These are phyloP conservation scores for Cyclaneusma minus DNA, from an alignment of 2,329 filamentous ascomycete species.

Conservation along the genomic window DNA sequence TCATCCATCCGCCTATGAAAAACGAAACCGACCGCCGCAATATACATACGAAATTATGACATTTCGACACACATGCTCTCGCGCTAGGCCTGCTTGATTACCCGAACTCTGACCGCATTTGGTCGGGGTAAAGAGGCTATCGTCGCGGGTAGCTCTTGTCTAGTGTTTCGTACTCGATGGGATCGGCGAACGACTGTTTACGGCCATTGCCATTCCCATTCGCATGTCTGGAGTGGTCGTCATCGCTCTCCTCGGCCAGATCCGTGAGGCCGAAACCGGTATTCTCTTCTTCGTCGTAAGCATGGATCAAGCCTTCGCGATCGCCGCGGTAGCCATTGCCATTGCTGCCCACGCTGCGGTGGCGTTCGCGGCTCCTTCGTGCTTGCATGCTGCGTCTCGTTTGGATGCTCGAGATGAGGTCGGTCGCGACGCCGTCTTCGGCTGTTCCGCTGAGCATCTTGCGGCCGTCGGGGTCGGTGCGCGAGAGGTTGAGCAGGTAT, in stretches of 20 bases:
- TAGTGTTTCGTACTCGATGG: conserved; percentile 9
- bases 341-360: conserved; percentile 45
- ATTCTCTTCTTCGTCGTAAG: conserved; percentile 73
- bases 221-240: conserved; percentile 25
- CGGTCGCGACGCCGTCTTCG: conserved; percentile 72
- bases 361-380: conserved; percentile 51
- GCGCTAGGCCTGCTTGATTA: no score
- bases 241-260: conserved; percentile 62
- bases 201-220: conserved; percentile 17
- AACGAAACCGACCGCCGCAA: no score
- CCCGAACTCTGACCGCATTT: no score
- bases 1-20: no score
- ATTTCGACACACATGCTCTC: no score
- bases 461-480: conserved; percentile 72
- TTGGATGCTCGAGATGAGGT: conserved; percentile 76
- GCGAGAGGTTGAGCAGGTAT: conserved; percentile 90
- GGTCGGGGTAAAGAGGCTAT: no score
- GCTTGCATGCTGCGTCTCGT: conserved; percentile 90
- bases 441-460: conserved; percentile 44
- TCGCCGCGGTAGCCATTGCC: conserved; percentile 44
- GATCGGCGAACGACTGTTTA: conserved; percentile 15
- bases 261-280: conserved; percentile 64
- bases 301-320: conserved; percentile 69
- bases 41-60: no score
- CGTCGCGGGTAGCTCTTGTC: no score